phyloP scores from a whole-genome alignment of 768 basidiomycete species.

The Pulveroboletus frians region DNA sequence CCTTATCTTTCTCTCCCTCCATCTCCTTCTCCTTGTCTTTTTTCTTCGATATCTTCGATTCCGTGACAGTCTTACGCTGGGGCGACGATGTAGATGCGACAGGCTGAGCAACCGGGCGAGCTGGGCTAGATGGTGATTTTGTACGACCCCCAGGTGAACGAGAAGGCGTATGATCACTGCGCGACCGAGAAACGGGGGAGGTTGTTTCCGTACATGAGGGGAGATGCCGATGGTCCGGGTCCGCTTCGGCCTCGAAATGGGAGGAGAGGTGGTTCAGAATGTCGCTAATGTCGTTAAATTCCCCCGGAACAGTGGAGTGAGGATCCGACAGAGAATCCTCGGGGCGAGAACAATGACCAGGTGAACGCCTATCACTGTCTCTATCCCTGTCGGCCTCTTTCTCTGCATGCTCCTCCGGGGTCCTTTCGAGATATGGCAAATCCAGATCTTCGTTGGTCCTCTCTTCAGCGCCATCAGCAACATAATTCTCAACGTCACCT shows the following conservation, averaged over 20 bases:
- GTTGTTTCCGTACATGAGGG: slow-evolving; percentile 31
- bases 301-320: slow-evolving; percentile 48
- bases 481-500: slow-evolving; percentile 29
- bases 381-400: slow-evolving; percentile 34
- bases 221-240: slow-evolving; percentile 38
- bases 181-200: slow-evolving; percentile 31
- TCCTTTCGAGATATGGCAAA: slow-evolving; percentile 46
- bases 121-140: slow-evolving; percentile 35
- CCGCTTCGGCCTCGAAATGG: slow-evolving; percentile 58
- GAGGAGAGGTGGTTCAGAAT: slow-evolving; percentile 70
- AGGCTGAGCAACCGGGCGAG: slow-evolving; percentile 34
- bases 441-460: slow-evolving; percentile 47
- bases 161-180: slow-evolving; percentile 16
- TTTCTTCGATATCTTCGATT: slow-evolving; percentile 25
- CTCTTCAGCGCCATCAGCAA: slow-evolving; percentile 23
- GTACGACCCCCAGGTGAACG: slow-evolving; percentile 21
- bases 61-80: slow-evolving; percentile 20
- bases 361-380: slow-evolving; percentile 38
- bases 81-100: slow-evolving; percentile 50
- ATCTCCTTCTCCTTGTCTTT: slow-evolving; percentile 27
- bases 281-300: slow-evolving; percentile 70
- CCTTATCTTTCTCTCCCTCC: slow-evolving; percentile 26
- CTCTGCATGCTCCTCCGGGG: slow-evolving; percentile 18
- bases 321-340: slow-evolving; percentile 35
- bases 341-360: slow-evolving; percentile 19